These are phyloP conservation scores for Citrus inodora DNA, from an alignment of 345 rosid species.

Conservation along the genomic window DNA sequence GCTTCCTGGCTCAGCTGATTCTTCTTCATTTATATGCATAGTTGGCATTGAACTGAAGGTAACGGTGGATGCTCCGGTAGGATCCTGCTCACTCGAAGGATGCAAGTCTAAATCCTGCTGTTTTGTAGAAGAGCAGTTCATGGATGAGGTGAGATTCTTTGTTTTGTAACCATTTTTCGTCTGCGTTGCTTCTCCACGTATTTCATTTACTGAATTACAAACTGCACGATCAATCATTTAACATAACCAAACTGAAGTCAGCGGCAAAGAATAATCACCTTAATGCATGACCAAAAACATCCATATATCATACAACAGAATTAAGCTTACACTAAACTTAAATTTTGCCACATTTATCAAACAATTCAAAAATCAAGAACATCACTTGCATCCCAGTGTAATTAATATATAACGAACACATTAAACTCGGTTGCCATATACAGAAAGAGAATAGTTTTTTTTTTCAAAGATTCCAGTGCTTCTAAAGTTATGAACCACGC, in stretches of 20 bases:
- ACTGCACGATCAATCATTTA: slow-evolving; percentile 13
- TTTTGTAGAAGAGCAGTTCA: slow-evolving; percentile 18
- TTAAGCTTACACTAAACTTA: neutral
- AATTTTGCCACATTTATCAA: neutral
- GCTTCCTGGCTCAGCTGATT: slow-evolving; percentile 5
- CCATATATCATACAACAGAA: neutral
- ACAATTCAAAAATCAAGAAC: neutral
- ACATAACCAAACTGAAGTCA: neutral
- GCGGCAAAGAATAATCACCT: neutral
- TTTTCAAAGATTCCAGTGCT: neutral
- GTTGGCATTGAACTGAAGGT: slow-evolving; percentile 65
- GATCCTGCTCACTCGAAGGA: slow-evolving; percentile 18
- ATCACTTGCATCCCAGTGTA: neutral
- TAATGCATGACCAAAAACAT: no score
- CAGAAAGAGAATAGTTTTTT: neutral
- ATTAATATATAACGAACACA: neutral
- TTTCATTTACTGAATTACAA: slow-evolving; percentile 34
- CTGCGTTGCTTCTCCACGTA: slow-evolving; percentile 30
- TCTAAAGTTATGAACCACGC: neutral
- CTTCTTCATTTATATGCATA: slow-evolving; percentile 38
- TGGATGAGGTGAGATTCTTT: slow-evolving; percentile 21
- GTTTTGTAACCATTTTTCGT: slow-evolving; percentile 29
- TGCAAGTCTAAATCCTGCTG: slow-evolving; percentile 28
- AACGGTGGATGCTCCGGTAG: slow-evolving; percentile 30
- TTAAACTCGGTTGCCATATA: neutral